A percentile compares a stretch with the other conserved stretches of the same genome.
Conservation (phyloP, 305 asterid species). For the Caryopteris hybrid region DNA sequence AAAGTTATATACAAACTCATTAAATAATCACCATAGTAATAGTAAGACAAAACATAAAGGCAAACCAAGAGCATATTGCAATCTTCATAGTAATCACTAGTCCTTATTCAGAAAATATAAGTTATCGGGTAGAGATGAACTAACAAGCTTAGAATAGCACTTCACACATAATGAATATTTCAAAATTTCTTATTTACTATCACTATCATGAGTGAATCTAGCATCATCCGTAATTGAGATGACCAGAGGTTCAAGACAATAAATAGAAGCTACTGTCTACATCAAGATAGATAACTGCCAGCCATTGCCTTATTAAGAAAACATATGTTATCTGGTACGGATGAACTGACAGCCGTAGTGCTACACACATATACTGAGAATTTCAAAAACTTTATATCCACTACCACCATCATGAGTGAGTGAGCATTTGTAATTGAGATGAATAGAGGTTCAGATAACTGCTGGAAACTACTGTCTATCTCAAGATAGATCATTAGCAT, state of each 20-base stretch:
- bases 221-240: background rate
- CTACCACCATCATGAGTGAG: too few species aligned
- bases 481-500: background rate
- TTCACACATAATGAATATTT: background rate
- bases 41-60: background rate
- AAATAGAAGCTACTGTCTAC: background rate
- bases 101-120: slow-evolving; percentile 3
- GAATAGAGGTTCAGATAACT: too few species aligned
- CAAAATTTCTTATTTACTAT: background rate
- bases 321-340: too few species aligned
- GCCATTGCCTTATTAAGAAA: too few species aligned
- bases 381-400: too few species aligned
- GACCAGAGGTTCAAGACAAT: background rate
- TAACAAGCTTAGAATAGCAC: background rate
- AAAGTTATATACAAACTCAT: slow-evolving; percentile 5
- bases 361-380: too few species aligned
- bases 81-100: slow-evolving; percentile 2
- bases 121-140: background rate
- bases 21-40: background rate
- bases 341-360: too few species aligned
- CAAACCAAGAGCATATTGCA: background rate
- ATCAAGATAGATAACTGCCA: background rate
- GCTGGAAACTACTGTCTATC: background rate
- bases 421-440: too few species aligned
- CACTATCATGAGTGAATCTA: background rate